Evolutionary conservation across 495 filamentous ascomycete species (phyloP).

Genomic region (Entonaema liquescens): DNA sequence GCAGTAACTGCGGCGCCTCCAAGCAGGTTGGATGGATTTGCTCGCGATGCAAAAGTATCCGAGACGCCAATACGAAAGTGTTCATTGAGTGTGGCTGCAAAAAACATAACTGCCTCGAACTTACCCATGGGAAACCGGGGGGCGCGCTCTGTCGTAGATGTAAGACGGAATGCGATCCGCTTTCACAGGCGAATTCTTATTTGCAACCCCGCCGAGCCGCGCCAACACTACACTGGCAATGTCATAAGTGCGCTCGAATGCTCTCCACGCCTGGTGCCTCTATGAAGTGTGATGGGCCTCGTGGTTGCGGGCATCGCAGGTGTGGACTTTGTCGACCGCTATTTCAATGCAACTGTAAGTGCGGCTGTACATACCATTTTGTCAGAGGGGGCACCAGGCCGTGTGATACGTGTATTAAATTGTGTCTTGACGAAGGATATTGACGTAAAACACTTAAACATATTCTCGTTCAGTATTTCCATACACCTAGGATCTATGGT

Average conservation of each 20-base stretch:
- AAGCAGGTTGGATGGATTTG: slow-evolving; percentile 34
- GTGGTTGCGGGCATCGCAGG: slow-evolving; percentile 14
- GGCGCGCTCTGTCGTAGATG: slow-evolving; percentile 9
- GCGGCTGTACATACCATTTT: slow-evolving; percentile 11
- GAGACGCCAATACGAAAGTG: neutral
- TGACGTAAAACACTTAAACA: neutral
- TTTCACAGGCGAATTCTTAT: neutral
- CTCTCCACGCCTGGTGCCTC: slow-evolving; percentile 1
- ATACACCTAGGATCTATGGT: neutral
- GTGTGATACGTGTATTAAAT: slow-evolving; percentile 16
- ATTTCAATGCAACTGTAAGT: slow-evolving; percentile 19
- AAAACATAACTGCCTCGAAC: slow-evolving; percentile 1
- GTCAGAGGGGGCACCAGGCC: slow-evolving; percentile 4
- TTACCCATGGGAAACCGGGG: slow-evolving; percentile 5
- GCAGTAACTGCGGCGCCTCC: slow-evolving; percentile 7
- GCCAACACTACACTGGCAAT: slow-evolving; percentile 22
- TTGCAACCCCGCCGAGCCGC: neutral
- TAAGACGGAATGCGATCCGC: neutral
- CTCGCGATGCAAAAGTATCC: neutral
- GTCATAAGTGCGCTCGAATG: slow-evolving; percentile 4
- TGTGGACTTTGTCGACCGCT: slow-evolving; percentile 22
- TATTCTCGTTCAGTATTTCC: no score
- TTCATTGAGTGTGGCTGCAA: slow-evolving; percentile 15
- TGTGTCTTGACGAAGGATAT: neutral
- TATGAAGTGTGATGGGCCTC: slow-evolving; percentile 7